Percentiles rank a stretch among this genome's conserved stretches.
Evolutionary conservation across 2,329 filamentous ascomycete species (phyloP).

Genomic region (Fusarium sambucinum): DNA sequence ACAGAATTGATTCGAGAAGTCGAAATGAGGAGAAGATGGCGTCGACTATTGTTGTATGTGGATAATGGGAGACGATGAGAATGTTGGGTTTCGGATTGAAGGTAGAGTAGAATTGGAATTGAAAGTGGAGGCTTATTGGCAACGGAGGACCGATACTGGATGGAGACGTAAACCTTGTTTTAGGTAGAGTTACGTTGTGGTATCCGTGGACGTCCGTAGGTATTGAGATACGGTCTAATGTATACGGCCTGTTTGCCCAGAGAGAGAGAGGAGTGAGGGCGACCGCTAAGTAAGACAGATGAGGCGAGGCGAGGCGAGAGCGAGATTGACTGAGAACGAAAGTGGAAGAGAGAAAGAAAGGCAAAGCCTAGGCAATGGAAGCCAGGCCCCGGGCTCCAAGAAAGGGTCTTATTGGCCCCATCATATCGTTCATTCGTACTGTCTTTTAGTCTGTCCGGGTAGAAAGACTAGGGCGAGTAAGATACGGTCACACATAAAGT

Average conservation of each 20-base stretch:
- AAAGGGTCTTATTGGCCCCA: constrained; percentile 41
- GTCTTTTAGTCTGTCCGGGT: constrained; percentile 31
- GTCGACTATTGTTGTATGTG: constrained; percentile 31
- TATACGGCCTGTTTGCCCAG: constrained; percentile 37
- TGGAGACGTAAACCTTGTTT: constrained; percentile 44
- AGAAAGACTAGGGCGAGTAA: constrained; percentile 14
- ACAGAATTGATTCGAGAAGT: constrained; percentile 21
- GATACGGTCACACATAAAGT: constrained; percentile 26
- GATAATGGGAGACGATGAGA: constrained; percentile 12
- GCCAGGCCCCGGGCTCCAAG: constrained; percentile 23
- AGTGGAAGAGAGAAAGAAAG: constrained; percentile 9
- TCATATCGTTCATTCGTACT: constrained; percentile 28
- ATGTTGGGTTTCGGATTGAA: constrained; percentile 31
- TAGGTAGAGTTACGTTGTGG: constrained; percentile 13
- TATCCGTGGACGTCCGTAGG: neutral
- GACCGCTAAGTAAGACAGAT: neutral
- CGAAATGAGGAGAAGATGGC: constrained; percentile 27
- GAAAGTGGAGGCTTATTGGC: constrained; percentile 32
- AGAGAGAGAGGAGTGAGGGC: constrained; percentile 38
- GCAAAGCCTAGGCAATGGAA: constrained; percentile 6
- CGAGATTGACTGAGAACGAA: constrained; percentile 12
- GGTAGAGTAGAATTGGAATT: constrained; percentile 35
- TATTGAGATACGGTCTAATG: constrained; percentile 11
- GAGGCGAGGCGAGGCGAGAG: constrained; percentile 1
- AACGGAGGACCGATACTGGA: constrained; percentile 29